phyloP scores from a whole-genome alignment of 2,329 filamentous ascomycete genomes.

The Dryadomyces quercivorus region DNA sequence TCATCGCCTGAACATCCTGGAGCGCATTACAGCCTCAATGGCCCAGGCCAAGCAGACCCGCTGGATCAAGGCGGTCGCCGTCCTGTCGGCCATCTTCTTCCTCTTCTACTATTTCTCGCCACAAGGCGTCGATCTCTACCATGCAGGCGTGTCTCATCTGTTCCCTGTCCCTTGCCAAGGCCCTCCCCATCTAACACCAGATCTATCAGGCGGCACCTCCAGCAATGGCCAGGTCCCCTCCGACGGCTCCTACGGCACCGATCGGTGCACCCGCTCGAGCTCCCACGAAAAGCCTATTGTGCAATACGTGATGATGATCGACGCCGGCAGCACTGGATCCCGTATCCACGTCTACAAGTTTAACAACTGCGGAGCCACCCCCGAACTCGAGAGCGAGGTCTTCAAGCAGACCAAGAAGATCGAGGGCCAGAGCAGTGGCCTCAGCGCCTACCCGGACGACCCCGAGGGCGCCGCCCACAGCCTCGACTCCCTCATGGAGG shows the following conservation, averaged over 20 bases:
- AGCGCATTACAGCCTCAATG: conserved; percentile 44
- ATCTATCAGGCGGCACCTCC: background rate
- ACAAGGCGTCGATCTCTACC: conserved; percentile 41
- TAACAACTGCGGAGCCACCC: conserved; percentile 95
- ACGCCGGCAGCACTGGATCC: conserved; percentile 94
- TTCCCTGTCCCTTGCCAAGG: background rate
- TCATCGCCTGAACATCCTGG: conserved; percentile 34
- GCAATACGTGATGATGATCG: conserved; percentile 97
- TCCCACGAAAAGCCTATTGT: conserved; percentile 85
- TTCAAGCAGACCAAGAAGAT: conserved; percentile 90
- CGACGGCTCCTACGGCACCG: conserved; percentile 53
- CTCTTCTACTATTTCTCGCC: conserved; percentile 54
- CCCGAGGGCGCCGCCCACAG: conserved; percentile 81
- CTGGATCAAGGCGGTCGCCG: conserved; percentile 53
- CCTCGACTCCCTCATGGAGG: conserved; percentile 76
- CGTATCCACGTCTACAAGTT: conserved; percentile 98
- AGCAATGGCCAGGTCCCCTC: conserved; percentile 38
- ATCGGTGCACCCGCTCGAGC: conserved; percentile 70
- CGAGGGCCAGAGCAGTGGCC: conserved; percentile 49
- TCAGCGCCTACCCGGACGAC: conserved; percentile 81
- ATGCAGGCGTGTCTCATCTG: conserved; percentile 26
- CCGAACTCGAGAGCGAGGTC: conserved; percentile 81
- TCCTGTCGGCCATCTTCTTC: conserved; percentile 46
- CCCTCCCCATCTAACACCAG: background rate
- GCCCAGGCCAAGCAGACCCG: conserved; percentile 53